Conservation (phyloP, 2,329 filamentous ascomycete genomes). For the Phyllosticta citriasiana region DNA sequence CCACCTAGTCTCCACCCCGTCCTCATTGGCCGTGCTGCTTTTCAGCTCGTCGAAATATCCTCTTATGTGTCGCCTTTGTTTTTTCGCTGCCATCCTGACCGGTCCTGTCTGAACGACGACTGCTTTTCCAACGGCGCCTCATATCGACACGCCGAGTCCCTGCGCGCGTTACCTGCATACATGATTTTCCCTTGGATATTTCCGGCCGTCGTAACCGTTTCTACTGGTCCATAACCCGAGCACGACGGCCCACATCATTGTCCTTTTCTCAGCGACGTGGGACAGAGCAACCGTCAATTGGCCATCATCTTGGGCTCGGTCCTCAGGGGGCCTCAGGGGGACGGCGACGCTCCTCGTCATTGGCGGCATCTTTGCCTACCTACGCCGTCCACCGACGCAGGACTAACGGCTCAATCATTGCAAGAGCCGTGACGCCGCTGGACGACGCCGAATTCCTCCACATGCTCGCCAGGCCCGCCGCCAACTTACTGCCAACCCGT, state of each 20-base stretch:
- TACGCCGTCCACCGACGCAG: conserved; percentile 25
- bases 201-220: background rate
- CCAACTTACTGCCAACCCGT: no score
- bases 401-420: conserved; percentile 20
- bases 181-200: background rate
- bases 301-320: conserved; percentile 28
- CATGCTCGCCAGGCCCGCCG: no score
- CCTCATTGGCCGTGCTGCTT: conserved; percentile 9
- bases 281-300: conserved; percentile 14
- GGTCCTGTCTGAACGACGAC: background rate
- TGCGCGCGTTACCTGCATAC: background rate
- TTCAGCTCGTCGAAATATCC: background rate
- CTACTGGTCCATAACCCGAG: background rate
- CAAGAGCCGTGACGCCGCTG: conserved; percentile 28
- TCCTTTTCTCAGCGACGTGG: background rate
- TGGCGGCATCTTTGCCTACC: conserved; percentile 17
- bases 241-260: conserved; percentile 8
- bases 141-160: no score
- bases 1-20: background rate
- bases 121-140: background rate
- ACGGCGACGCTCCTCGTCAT: conserved; percentile 21
- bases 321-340: conserved; percentile 22
- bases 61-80: background rate
- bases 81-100: background rate
- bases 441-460: conserved; percentile 29